Conservation (phyloP, 108 stramenopile genomes). For the Skeletonema potamos region DNA sequence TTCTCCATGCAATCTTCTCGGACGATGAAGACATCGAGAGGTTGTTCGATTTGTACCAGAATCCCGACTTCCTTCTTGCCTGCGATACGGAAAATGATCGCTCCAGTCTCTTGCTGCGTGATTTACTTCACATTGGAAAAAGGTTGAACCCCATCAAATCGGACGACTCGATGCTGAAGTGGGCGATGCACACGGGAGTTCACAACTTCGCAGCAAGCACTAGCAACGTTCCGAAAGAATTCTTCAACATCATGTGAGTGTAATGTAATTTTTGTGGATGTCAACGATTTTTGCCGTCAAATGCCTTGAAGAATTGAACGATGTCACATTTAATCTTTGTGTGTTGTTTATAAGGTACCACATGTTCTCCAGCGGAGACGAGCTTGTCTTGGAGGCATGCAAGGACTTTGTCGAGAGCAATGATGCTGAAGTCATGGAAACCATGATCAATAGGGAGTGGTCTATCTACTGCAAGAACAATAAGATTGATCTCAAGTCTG, state of each 20-base stretch:
- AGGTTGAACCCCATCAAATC: slow-evolving; percentile 19
- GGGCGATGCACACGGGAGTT: slow-evolving; percentile 40
- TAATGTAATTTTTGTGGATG: too few species aligned
- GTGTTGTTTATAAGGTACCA: slow-evolving; percentile 3
- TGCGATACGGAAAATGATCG: slow-evolving; percentile 23
- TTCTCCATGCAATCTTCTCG: slow-evolving; percentile 29
- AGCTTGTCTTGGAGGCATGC: slow-evolving; percentile 34
- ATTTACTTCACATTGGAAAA: slow-evolving; percentile 19
- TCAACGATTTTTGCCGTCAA: too few species aligned
- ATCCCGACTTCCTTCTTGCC: slow-evolving; percentile 33
- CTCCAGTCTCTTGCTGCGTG: slow-evolving; percentile 14
- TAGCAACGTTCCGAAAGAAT: slow-evolving; percentile 21
- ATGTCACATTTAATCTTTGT: not conserved
- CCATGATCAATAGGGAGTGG: slow-evolving; percentile 32
- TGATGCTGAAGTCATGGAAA: slow-evolving; percentile 18
- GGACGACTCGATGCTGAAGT: slow-evolving; percentile 28
- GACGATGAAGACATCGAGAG: slow-evolving; percentile 9
- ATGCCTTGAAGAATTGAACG: too few species aligned
- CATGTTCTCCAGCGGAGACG: slow-evolving; percentile 44
- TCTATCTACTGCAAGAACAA: slow-evolving; percentile 35
- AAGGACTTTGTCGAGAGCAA: slow-evolving; percentile 19
- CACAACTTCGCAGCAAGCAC: slow-evolving; percentile 30
- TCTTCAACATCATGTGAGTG: slow-evolving; percentile 27
- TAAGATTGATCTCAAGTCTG: not conserved
- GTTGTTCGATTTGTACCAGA: slow-evolving; percentile 31